These are phyloP conservation scores for Salix caprea DNA, from an alignment of 345 rosid species.

Conservation along the genomic window DNA sequence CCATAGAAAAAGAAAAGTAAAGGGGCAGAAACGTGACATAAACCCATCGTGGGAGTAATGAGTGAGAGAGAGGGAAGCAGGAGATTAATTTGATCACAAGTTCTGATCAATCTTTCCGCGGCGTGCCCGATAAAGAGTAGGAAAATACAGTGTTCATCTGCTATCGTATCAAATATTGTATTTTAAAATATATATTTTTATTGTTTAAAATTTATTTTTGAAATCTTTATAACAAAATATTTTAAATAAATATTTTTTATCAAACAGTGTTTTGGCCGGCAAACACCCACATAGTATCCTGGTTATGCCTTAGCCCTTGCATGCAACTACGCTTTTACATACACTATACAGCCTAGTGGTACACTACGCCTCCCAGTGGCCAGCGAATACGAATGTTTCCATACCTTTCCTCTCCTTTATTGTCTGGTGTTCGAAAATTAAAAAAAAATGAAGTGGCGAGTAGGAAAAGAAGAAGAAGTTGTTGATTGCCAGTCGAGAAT, in stretches of 20 bases:
- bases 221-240: too few species aligned
- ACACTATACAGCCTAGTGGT: not conserved
- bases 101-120: not conserved
- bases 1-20: too few species aligned
- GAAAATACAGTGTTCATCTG: too few species aligned
- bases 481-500: constrained; percentile 34
- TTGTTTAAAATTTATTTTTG: too few species aligned
- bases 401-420: not conserved
- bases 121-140: not conserved
- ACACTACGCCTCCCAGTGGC: not conserved
- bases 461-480: not conserved
- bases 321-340: too few species aligned
- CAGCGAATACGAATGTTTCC: not conserved
- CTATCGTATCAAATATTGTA: too few species aligned
- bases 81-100: not conserved
- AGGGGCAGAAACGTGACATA: too few species aligned
- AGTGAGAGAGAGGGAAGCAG: not conserved
- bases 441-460: not conserved
- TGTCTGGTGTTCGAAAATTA: not conserved
- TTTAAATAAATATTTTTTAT: too few species aligned
- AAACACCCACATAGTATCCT: too few species aligned
- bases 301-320: too few species aligned
- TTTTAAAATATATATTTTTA: too few species aligned
- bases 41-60: not conserved
- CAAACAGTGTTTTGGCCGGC: too few species aligned